These are phyloP conservation scores for Pseudogymnoascus sp. DNA, from an alignment of 2,329 filamentous ascomycete species.

Conservation along the genomic window DNA sequence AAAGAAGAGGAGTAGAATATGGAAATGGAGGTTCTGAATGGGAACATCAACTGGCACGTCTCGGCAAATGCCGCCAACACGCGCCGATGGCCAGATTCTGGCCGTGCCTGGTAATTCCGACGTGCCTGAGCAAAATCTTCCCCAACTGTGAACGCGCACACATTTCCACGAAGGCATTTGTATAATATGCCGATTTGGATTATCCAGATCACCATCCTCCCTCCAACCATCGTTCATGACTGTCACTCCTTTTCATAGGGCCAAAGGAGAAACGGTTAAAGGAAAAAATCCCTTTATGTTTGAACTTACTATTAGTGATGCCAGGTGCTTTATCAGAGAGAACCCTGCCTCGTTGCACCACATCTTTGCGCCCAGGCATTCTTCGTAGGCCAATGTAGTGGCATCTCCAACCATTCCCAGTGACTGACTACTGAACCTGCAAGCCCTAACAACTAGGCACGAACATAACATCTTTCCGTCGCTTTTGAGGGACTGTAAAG, in stretches of 20 bases:
- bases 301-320: background rate
- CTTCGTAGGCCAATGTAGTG: background rate
- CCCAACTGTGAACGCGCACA: background rate
- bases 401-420: background rate
- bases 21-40: conserved; percentile 9
- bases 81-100: conserved; percentile 6
- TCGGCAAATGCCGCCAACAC: conserved; percentile 4
- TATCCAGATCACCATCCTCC: too few relatives aligned
- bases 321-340: background rate
- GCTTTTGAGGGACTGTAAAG: background rate
- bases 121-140: conserved; percentile 1
- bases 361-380: background rate
- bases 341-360: background rate
- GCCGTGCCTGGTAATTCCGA: conserved; percentile 7
- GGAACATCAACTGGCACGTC: conserved; percentile 4
- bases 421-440: background rate
- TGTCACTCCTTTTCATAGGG: background rate
- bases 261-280: background rate
- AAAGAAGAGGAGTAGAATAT: conserved; percentile 2
- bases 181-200: background rate
- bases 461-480: background rate
- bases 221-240: background rate
- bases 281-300: background rate
- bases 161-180: background rate
- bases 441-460: background rate